phyloP scores from a whole-genome alignment of 2,329 filamentous ascomycete genomes.

The Epichloe bromicola region DNA sequence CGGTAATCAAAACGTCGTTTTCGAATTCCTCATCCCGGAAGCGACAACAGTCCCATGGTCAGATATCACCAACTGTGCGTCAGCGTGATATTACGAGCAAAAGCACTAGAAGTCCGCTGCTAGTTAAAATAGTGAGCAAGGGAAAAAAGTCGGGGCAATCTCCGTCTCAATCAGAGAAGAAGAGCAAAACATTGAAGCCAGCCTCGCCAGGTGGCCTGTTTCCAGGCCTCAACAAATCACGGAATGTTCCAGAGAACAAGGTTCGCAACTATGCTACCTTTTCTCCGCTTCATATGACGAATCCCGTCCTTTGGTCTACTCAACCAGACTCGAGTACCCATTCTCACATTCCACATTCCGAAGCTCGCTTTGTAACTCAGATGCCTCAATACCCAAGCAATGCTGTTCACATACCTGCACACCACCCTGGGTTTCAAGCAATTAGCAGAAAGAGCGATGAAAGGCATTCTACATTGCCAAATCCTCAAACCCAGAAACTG shows the following conservation, averaged over 20 bases:
- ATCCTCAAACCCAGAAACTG: conserved; percentile 7
- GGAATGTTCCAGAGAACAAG: neutral
- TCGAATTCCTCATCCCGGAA: neutral
- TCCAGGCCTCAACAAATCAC: neutral
- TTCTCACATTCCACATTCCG: neutral
- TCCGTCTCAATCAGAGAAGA: neutral
- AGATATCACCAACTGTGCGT: neutral
- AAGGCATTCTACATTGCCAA: neutral
- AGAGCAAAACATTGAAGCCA: neutral
- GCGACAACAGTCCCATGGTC: neutral
- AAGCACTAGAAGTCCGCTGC: neutral
- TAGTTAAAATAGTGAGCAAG: neutral
- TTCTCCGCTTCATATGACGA: neutral
- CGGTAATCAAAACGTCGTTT: neutral
- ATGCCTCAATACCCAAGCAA: neutral
- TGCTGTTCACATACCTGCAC: neutral
- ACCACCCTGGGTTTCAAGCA: neutral
- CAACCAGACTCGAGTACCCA: neutral
- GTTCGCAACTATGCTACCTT: neutral
- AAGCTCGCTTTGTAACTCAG: neutral
- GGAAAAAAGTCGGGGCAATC: neutral
- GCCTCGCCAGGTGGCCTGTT: neutral
- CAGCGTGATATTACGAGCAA: neutral
- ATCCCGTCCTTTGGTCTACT: neutral
- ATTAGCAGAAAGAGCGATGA: neutral